Conservation (phyloP, 805 yeast species). For the Nakazawaea ernobii region DNA sequence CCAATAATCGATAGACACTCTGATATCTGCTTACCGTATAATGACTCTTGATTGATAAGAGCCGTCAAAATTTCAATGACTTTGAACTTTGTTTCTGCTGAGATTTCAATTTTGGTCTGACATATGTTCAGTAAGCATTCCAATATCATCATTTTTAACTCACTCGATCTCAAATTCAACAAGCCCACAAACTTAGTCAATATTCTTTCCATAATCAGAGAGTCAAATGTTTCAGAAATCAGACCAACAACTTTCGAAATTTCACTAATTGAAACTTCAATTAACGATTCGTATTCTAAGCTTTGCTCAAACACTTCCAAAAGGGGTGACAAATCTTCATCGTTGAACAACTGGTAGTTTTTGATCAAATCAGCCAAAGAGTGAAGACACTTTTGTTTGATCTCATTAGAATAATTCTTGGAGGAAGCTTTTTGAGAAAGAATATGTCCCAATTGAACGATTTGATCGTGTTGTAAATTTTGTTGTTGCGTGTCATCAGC, state of each 20-base stretch:
- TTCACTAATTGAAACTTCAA: conserved; percentile 25
- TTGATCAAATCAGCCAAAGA: conserved; percentile 7
- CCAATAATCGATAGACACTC: conserved; percentile 1
- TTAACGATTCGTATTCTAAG: conserved; percentile 29
- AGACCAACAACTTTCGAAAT: conserved; percentile 12
- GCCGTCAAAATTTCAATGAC: neutral
- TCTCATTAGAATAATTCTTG: conserved; percentile 27
- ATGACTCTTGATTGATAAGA: neutral
- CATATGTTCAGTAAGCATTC: conserved; percentile 2
- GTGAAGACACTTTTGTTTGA: conserved; percentile 23
- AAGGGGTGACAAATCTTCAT: conserved; percentile 12
- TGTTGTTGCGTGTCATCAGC: neutral
- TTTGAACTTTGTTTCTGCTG: neutral
- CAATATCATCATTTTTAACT: neutral
- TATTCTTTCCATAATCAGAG: neutral
- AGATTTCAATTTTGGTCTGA: neutral
- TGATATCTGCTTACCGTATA: neutral
- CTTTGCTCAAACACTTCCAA: conserved; percentile 26
- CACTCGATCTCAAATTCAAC: conserved; percentile 3
- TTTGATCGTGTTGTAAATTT: neutral
- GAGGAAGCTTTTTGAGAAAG: conserved; percentile 20
- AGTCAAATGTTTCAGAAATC: neutral
- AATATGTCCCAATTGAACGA: neutral
- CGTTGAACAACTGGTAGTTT: neutral
- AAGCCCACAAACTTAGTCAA: conserved; percentile 1